Base-by-base conservation (phyloP, 2,329 filamentous ascomycete species). In the Fusarium nodosum region DNA sequence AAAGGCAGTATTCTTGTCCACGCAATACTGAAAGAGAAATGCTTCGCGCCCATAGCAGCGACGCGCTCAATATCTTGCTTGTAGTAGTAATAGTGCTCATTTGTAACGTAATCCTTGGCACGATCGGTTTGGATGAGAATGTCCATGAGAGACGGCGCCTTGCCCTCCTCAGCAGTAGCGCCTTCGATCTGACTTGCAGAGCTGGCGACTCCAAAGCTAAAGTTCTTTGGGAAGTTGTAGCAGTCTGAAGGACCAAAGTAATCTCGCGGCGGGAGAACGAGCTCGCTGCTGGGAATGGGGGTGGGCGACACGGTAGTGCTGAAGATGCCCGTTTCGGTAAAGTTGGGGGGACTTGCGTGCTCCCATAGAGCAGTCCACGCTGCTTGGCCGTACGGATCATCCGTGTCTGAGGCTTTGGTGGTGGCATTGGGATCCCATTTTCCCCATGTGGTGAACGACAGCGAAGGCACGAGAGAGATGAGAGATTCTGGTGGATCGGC, bases 21-120 rank as follows among this genome's bases (percentile, higher is more conserved):
- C 0, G 83, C 76, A 56, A 87, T 84, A 6, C 82, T 84, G 64
- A 86, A 87, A 4, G 83, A 82, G 72, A 85, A 86, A 50, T 85
- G 82, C 45, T 80, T 80, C 11, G 85, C 80, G 0, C 85, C 85
- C 74, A 87, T 80, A 4, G 82, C 79, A 1, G 85, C 84, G 11
- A 87, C 78, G 0, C 85, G 80, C 60, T 83, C 84, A 44, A 87
- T 86, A 42, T 87, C 84, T 74, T 87, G 85, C 73, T 86, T 87
- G 69, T 87, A 87, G 10, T 85, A 75, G 63, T 85, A 87, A 71
- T 87, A 87, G 57, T 86, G 81, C 75, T 85, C 83, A 42, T 82
- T 85, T 4, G 82, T 82, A 36, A 79, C 76, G 56, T 81, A 79
- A 30, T 74, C 61, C 44, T 80, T 78, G 6, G 64, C 54, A 3